A percentile compares a stretch with the other conserved stretches of the same genome.
Evolutionary conservation across 768 basidiomycete species (phyloP).

Genomic region (Podaxis sp.): DNA sequence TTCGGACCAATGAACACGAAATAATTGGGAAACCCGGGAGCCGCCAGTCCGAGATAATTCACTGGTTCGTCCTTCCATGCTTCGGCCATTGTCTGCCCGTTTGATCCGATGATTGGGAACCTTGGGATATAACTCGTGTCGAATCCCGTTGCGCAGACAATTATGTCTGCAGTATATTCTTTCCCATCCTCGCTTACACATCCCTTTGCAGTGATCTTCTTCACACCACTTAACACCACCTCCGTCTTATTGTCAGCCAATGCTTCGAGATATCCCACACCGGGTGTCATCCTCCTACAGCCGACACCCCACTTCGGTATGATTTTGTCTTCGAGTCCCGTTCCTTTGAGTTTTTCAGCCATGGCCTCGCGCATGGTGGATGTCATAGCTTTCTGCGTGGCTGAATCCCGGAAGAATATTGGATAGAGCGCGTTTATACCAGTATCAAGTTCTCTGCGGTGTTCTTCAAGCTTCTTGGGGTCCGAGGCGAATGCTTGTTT

Average conservation of each 20-base stretch:
- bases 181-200: conserved; percentile 27
- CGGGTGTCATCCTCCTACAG: conserved; percentile 35
- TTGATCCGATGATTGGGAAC: conserved; percentile 31
- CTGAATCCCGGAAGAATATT: conserved; percentile 31
- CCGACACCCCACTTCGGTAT: conserved; percentile 36
- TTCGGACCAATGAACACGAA: conserved; percentile 33
- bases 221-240: conserved; percentile 29
- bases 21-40: conserved; percentile 34
- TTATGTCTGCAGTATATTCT: conserved; percentile 32
- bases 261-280: conserved; percentile 33
- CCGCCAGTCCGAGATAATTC: conserved; percentile 31
- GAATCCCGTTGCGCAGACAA: conserved; percentile 41
- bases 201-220: conserved; percentile 29
- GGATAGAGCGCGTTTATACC: conserved; percentile 35
- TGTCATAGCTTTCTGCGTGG: conserved; percentile 29
- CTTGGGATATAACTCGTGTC: conserved; percentile 33
- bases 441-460: conserved; percentile 41
- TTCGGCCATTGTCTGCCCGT: conserved; percentile 27
- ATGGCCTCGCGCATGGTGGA: conserved; percentile 34
- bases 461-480: conserved; percentile 37
- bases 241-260: conserved; percentile 31
- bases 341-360: conserved; percentile 38
- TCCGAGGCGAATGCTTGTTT: conserved; percentile 36
- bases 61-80: conserved; percentile 32
- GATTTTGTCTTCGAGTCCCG: conserved; percentile 41